Base-by-base conservation (phyloP, 257 asterid species). In the Plantago elongata region DNA sequence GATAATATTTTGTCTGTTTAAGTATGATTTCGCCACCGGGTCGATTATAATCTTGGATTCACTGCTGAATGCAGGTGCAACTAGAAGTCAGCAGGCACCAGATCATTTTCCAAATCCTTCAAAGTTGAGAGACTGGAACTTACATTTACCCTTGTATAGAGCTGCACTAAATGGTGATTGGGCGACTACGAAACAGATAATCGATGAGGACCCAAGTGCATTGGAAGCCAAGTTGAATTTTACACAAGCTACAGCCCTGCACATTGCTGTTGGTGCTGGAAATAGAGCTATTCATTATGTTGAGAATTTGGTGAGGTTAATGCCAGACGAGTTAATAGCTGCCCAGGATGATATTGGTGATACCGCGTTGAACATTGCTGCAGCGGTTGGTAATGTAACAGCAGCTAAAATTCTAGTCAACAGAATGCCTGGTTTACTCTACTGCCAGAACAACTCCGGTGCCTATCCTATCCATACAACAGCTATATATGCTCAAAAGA, bases 341-440 rank as follows among this genome's bases (percentile, higher is more conserved):
- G 13, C 14, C 1, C 34, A 45, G 27, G 70, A 66, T 51, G 56
- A 45, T 22, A 15, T 50, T 9, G 62, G 66, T 1, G 10, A 9
- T 56, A 62, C 69, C 0, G 65, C 69, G 9, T 16, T 69, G 11
- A 57, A 62, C 14, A 22, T 56, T 13, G 74, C 74, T 17, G 69
- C 69, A 5, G 43, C 42, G 0, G 52, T 49, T 0, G 69, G 69
- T 5, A 62, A 69, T 37, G 38, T 9, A 29, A 64, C 12, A 11
- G 74, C 69, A 5, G 69, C 52, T 22, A 34, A 15, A 13, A 15
- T 56, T 14, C 7, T 69, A 3, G 45, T 69, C 3, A 49, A 43
- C 13, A 42, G 60, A 42, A 27, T 51, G 47, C 54, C 65, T 2
- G 4, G 44, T 45, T 18, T 62, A 57, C 58, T 48, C 10, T 55